These are phyloP conservation scores for Cucurbita ficifolia DNA, from an alignment of 306 rosid species.

Conservation along the genomic window DNA sequence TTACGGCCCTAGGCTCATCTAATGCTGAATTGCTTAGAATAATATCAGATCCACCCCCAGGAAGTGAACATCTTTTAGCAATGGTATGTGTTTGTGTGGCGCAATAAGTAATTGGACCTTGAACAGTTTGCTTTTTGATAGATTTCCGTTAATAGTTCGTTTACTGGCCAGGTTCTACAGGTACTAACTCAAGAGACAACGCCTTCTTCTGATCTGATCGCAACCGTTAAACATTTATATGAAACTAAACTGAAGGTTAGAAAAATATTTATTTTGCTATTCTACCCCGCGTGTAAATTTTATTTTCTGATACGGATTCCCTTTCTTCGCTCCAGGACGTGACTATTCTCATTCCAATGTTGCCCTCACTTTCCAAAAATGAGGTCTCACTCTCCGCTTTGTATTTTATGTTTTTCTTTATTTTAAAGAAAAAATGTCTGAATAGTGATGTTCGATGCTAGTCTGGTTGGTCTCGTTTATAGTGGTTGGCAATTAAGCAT, in stretches of 20 bases:
- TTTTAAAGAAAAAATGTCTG: background rate
- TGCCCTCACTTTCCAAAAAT: slow-evolving; percentile 69
- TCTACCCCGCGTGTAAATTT: background rate
- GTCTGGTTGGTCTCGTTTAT: background rate
- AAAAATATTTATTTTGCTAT: slow-evolving; percentile 9
- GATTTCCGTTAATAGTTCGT: slow-evolving; percentile 10
- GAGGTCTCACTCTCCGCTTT: slow-evolving; percentile 40
- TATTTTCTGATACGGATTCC: slow-evolving; percentile 11
- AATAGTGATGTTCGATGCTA: background rate
- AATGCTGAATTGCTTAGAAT: slow-evolving; percentile 63
- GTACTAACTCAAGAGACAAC: slow-evolving; percentile 70
- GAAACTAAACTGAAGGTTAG: slow-evolving; percentile 80
- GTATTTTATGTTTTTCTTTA: slow-evolving; percentile 4
- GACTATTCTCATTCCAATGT: slow-evolving; percentile 87
- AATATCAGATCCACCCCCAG: slow-evolving; percentile 95
- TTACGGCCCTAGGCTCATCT: slow-evolving; percentile 82
- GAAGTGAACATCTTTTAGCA: slow-evolving; percentile 85
- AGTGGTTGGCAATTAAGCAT: background rate
- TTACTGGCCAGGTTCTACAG: slow-evolving; percentile 66
- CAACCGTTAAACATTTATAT: slow-evolving; percentile 76
- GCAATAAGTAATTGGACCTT: background rate
- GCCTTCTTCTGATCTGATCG: slow-evolving; percentile 68
- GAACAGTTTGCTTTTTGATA: background rate
- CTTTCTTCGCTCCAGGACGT: slow-evolving; percentile 59
- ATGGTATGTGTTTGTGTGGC: slow-evolving; percentile 33